Evolutionary conservation across 352 stramenopile genomes (phyloP), one percentile per base, ranked within the genome.

Genomic region (Pythium pyrilobum): DNA sequence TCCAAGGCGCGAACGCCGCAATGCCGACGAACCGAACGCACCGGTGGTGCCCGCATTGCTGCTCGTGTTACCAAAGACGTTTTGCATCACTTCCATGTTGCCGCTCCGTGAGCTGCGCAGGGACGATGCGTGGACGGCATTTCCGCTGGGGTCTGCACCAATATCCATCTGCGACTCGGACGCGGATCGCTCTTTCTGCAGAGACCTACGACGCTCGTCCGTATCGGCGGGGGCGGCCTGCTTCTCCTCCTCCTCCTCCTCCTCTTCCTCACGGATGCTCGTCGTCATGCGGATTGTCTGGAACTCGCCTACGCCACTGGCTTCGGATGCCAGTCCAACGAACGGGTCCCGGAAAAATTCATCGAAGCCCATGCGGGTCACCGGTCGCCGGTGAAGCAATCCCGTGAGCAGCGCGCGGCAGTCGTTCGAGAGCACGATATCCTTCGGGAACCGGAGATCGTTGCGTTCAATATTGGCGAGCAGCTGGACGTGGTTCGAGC

Each of bases 401-500:
- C 71, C 73, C 5, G 65, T 59, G 20, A 85, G 67, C 44, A 98
- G 63, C 15, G 82, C 73, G 11, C 94, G 77, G 66, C 89, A 97
- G 38, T 88, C 63, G 27, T 74, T 78, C 8, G 79, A 94, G 24
- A 97, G 67, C 29, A 75, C 62, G 12, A 97, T 62, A 33, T 91
- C 81, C 13, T 73, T 60, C 11, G 93, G 91, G 25, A 98, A 86
- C 27, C 81, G 72, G 23, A 98, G 72, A 13, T 88, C 81, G 53
- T 95, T 92, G 16, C 79, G 74, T 66, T 97, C 80, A 56, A 98
- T 98, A 63, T 98, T 98, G 37, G 82, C 77, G 16, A 98, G 64
- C 29, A 98, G 69, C 59, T 98, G 89, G 33, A 98, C 87, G 62
- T 98, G 94, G 74, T 98, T 98, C 21, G 93, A 82, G 43, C 92